Evolutionary conservation across 257 asterid species (phyloP).

Genomic region (Nicotiana attenuata): DNA sequence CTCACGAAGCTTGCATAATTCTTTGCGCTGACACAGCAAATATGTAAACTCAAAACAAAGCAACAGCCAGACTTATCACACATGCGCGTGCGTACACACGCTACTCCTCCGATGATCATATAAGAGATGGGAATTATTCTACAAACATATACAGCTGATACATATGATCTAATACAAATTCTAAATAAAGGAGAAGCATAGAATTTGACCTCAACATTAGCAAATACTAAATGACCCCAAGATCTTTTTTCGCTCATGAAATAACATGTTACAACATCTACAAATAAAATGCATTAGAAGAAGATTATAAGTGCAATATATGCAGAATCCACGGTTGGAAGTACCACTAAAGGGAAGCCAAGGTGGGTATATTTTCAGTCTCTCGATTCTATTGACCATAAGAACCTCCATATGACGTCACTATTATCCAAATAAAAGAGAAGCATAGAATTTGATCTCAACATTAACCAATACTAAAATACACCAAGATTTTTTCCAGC

Average conservation of each 20-base stretch:
- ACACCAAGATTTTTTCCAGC: not conserved
- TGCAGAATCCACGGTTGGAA: not conserved
- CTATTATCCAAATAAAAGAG: not conserved
- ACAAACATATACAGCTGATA: conserved; percentile 1
- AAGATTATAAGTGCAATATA: not conserved
- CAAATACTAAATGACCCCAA: not conserved
- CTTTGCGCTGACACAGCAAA: conserved; percentile 72
- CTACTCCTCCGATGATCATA: not conserved
- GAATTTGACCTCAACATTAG: not conserved
- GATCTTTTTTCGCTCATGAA: not conserved
- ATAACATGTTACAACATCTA: not conserved
- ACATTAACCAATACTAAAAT: not conserved
- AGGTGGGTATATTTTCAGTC: not conserved
- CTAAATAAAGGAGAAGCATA: not conserved
- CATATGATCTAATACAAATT: not conserved
- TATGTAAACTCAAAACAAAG: not conserved
- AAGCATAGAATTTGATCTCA: not conserved
- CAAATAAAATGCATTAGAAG: not conserved
- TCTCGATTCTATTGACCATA: not conserved
- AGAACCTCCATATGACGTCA: not conserved
- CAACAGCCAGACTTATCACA: not conserved
- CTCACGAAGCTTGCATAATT: conserved; percentile 79
- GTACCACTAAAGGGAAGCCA: not conserved
- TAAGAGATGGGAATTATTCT: not conserved
- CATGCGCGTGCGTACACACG: not conserved